Conservation (phyloP, 75 land plant species). For the Chamaecyparis obtusa region DNA sequence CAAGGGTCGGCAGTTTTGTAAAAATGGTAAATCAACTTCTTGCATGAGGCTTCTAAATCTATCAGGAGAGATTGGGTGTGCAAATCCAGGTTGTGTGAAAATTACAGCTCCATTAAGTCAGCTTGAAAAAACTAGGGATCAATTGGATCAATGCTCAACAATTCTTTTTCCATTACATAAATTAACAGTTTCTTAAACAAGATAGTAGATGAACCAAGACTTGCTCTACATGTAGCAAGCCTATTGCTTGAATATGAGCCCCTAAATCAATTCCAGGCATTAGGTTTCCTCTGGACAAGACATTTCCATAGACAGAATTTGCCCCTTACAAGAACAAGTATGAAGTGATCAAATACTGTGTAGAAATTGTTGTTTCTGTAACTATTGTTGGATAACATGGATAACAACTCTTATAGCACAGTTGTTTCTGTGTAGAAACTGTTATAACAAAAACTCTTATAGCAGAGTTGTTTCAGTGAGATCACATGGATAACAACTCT, state of each 20-base stretch:
- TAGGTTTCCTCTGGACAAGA: constrained; percentile 59
- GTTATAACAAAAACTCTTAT: too few species aligned
- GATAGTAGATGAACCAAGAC: constrained; percentile 30
- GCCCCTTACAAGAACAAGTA: constrained; percentile 69
- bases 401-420: too few species aligned
- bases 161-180: too few species aligned
- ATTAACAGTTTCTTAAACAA: too few species aligned
- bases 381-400: too few species aligned
- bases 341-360: too few species aligned
- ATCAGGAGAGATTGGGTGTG: constrained; percentile 80
- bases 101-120: constrained; percentile 65
- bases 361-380: too few species aligned
- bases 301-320: constrained; percentile 85
- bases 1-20: too few species aligned
- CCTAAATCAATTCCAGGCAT: constrained; percentile 2
- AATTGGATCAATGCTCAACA: constrained; percentile 30
- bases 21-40: too few species aligned
- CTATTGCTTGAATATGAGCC: constrained; percentile 52
- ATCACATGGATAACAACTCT: too few species aligned
- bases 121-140: constrained; percentile 21
- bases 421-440: too few species aligned
- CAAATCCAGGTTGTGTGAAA: constrained; percentile 68
- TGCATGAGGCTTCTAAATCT: constrained; percentile 80
- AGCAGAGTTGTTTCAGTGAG: too few species aligned
- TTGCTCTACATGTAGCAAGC: constrained; percentile 58